phyloP scores from a whole-genome alignment of 306 rosid species.

The Medicago arabica region DNA sequence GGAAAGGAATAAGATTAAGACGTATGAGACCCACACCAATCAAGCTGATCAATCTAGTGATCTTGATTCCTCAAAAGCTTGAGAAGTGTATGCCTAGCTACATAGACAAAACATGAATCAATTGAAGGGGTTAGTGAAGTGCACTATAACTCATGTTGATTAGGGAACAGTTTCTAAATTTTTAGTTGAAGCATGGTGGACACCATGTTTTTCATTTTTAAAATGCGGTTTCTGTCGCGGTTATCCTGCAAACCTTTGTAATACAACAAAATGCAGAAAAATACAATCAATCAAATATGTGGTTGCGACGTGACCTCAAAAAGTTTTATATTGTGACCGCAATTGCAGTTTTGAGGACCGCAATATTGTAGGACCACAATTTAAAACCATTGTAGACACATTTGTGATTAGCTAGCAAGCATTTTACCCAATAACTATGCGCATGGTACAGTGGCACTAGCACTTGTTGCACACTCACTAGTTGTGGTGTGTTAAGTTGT shows the following conservation, averaged over 20 bases:
- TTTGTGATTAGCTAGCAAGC: not conserved
- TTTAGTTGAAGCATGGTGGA: slow-evolving; percentile 51
- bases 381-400: not conserved
- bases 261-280: too few relatives aligned
- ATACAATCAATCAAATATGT: too few relatives aligned
- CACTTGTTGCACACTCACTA: slow-evolving; percentile 51
- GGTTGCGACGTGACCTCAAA: too few relatives aligned
- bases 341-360: not conserved
- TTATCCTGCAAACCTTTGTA: not conserved
- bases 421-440: slow-evolving; percentile 53
- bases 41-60: slow-evolving; percentile 21
- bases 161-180: slow-evolving; percentile 8
- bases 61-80: slow-evolving; percentile 37
- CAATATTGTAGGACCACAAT: not conserved
- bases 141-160: not conserved
- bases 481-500: slow-evolving; percentile 15
- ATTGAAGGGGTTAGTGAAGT: not conserved
- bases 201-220: not conserved
- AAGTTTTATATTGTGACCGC: not conserved
- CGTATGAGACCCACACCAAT: slow-evolving; percentile 45
- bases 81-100: slow-evolving; percentile 43
- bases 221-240: too few relatives aligned
- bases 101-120: slow-evolving; percentile 38
- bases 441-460: slow-evolving; percentile 89
- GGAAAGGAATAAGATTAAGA: slow-evolving; percentile 50